phyloP scores from a whole-genome alignment of 1,284 basidiomycete genomes.

The Ganoderma meredithae region DNA sequence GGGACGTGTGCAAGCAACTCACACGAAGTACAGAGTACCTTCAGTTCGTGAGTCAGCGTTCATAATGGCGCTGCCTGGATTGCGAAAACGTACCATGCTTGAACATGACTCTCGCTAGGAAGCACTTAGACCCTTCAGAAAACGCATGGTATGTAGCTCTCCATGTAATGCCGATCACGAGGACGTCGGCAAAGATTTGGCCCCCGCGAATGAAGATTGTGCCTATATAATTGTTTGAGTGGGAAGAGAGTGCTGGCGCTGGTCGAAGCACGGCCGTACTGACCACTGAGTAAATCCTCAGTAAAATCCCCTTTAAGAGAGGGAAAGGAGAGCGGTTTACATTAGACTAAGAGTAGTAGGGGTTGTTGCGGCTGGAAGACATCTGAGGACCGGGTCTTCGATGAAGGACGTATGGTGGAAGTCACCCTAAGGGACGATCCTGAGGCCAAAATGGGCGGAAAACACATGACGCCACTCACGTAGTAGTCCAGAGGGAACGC shows the following conservation, averaged over 20 bases:
- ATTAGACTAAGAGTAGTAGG: background rate
- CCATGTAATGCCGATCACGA: constrained; percentile 3
- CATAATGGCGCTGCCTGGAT: background rate
- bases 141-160: background rate
- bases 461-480: background rate
- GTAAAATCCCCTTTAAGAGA: background rate
- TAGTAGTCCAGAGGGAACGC: background rate
- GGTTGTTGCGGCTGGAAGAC: background rate
- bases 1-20: background rate
- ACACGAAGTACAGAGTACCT: constrained; percentile 3
- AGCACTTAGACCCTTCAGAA: background rate
- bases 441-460: background rate
- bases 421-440: background rate
- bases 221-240: background rate
- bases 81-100: background rate
- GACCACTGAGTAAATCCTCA: background rate
- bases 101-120: background rate
- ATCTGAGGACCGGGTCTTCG: background rate
- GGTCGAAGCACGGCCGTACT: background rate
- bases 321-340: background rate
- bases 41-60: background rate
- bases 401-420: background rate
- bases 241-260: background rate
- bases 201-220: background rate
- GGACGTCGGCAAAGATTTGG: background rate